A percentile compares a stretch with the other conserved stretches of the same genome.
Evolutionary conservation across 1,284 basidiomycete genomes (phyloP).

Genomic region (Fomitopsis pinicola): DNA sequence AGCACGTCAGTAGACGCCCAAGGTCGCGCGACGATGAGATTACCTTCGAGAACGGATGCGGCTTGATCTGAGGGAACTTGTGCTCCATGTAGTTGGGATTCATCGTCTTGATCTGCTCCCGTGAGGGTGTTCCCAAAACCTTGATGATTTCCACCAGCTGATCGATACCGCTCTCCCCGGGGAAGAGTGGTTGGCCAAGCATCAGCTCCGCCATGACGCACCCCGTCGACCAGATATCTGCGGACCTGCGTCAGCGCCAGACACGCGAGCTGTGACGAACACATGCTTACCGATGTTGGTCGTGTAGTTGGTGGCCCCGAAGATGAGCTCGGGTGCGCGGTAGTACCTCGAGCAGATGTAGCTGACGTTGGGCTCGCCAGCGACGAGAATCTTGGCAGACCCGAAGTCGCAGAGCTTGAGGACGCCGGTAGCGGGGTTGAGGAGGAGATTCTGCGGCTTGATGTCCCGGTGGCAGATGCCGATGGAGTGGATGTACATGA

Average conservation of each 20-base stretch:
- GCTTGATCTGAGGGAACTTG: conserved; percentile 99
- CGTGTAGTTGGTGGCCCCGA: conserved; percentile 99
- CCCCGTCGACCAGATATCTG: conserved; percentile 99
- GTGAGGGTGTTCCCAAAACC: conserved; percentile 95
- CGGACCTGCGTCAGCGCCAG: neutral
- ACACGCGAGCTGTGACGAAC: neutral
- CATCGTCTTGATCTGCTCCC: conserved; percentile 99
- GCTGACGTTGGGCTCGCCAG: conserved; percentile 98
- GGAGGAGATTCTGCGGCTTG: conserved; percentile 97
- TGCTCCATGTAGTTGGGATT: conserved; percentile 99
- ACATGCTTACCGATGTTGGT: conserved; percentile 88
- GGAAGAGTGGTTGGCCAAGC: conserved; percentile 98
- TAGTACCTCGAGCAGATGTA: conserved; percentile 99
- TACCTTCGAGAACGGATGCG: conserved; percentile 92
- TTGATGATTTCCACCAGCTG: conserved; percentile 99
- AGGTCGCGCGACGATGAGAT: conserved; percentile 10
- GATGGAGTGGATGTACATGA: conserved; percentile 98
- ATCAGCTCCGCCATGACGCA: conserved; percentile 99
- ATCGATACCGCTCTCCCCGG: conserved; percentile 99
- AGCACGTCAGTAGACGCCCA: conserved; percentile 9
- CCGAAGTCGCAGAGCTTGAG: conserved; percentile 99
- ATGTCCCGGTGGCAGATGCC: conserved; percentile 99
- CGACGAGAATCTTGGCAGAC: conserved; percentile 96
- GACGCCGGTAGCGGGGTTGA: conserved; percentile 95
- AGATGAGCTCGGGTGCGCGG: conserved; percentile 98